Evolutionary conservation across 371 early-diverging fungal species (phyloP), one percentile per base, ranked within the genome.

Genomic region (Mucor lusitanicus): DNA sequence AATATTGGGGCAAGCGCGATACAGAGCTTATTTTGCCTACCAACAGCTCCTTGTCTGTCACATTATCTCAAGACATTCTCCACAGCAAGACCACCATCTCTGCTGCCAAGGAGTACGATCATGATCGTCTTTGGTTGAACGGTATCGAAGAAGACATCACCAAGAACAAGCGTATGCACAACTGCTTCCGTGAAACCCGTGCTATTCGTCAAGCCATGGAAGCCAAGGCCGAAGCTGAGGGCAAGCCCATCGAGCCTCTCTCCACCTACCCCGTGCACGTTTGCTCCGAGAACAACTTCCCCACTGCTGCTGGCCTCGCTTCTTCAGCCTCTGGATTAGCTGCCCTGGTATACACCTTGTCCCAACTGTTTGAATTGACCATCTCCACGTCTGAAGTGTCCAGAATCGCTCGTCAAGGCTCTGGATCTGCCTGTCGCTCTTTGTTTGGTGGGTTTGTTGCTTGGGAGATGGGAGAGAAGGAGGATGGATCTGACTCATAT

Each of bases 221-320:
- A 77, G 75, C 86, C 50, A 76, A 85, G 67, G 74, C 78, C 77
- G 62, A 83, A 71, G 59, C 66, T 73, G 67, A 69, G 59, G 72
- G 76, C 67, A 48, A 68, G 7, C 65, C 73, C 23, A 62, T 82
- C 32, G 77, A 78, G 12, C 81, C 81, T 7, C 75, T 92, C 60
- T 89, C 91, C 1, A 70, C 74, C 28, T 88, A 87, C 73, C 69
- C 76, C 33, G 65, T 98, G 57, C 95, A 92, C 70, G 90, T 97
- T 44, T 91, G 90, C 72, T 97, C 97, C 30, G 93, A 89, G 70
- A 99, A 99, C 89, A 99, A 97, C 87, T 99, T 99, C 77, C 99
- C 99, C 23, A 98, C 99, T 7, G 99, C 99, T 37, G 99, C 99
- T 8, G 99, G 99, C n/a, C 84, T 99, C 42, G 99, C 99, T n/a